Evolutionary conservation across 1,139 yeast species (phyloP), one percentile per base, ranked within the genome.

Genomic region (Maudiozyma humilis): DNA sequence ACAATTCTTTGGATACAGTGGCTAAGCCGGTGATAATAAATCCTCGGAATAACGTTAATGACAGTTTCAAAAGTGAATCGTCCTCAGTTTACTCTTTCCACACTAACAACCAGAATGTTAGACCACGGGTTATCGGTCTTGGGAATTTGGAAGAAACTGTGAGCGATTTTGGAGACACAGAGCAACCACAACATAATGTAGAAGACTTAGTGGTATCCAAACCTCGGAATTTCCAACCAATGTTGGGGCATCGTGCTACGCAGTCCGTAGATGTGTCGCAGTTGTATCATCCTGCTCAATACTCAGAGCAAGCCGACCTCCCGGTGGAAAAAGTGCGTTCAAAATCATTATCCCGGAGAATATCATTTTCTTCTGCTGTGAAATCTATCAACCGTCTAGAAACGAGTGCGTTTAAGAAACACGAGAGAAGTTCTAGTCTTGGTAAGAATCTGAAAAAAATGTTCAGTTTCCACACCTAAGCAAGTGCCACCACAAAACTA

Each of bases 21-120:
- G 10, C 27, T 6, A 23, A 23, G 10, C 27, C 27, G 10, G 27
- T 23, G 6, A 23, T 23, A 6, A 23, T 23, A 6, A 10, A 6
- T 23, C 8, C 27, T 23, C 27, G 8, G 7, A 15, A 10, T 31
- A 15, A 5, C 33, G 16, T 10, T 8, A 15, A 31, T 14, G 25
- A 37, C 19, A 37, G 27, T 17, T 37, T 30, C 14, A 37, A 17
- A 4, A 37, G 40, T 16, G 40, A 37, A 13, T 15, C 32, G 1
- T 37, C 40, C 13, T 37, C 40, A 4, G 27, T 37, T 14, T 37
- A 37, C 7, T 37, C 40, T 12, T 37, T 13, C 18, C 40, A 37
- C 19, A 15, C 17, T 5, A 37, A 37, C n/a, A 16, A 19, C 2
- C 14, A 13, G 10, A 20, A 7, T 2, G n/a, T 12, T 8, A 27